Evolutionary conservation across 176 grass and related monocot species (phyloP).

Genomic region (Oryza nivara): DNA sequence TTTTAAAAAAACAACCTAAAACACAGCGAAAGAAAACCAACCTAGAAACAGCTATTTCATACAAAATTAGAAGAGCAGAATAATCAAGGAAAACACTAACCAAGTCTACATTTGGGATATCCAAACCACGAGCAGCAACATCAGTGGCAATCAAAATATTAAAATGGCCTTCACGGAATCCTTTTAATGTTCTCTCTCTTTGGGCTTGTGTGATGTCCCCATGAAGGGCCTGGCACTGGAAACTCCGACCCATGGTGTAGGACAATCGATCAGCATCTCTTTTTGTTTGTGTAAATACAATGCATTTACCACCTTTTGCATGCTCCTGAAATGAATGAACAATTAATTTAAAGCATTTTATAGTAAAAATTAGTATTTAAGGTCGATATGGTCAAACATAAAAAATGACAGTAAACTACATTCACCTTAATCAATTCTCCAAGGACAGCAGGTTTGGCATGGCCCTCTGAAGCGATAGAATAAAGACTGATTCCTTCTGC

Average conservation of each 20-base stretch:
- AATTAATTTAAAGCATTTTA: neutral
- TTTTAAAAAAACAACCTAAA: neutral
- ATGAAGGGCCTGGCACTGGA: slow-evolving; percentile 84
- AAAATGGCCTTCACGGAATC: slow-evolving; percentile 85
- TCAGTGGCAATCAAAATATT: slow-evolving; percentile 91
- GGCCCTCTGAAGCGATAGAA: slow-evolving; percentile 65
- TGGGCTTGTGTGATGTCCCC: slow-evolving; percentile 85
- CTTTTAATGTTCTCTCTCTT: slow-evolving; percentile 82
- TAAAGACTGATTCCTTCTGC: slow-evolving; percentile 86
- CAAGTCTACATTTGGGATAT: slow-evolving; percentile 99
- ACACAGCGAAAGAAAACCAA: slow-evolving; percentile 10
- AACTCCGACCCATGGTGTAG: slow-evolving; percentile 63
- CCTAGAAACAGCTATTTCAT: neutral
- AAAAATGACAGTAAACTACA: neutral
- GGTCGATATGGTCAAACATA: neutral
- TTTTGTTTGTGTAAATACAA: slow-evolving; percentile 98
- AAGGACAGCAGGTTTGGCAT: slow-evolving; percentile 81
- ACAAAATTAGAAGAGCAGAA: neutral
- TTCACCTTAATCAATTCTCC: slow-evolving; percentile 71
- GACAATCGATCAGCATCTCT: slow-evolving; percentile 77
- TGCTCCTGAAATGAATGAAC: slow-evolving; percentile 60
- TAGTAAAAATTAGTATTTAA: neutral
- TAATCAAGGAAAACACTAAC: slow-evolving; percentile 46
- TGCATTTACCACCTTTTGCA: slow-evolving; percentile 93
- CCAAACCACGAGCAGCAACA: slow-evolving; percentile 94